A percentile compares a stretch with the other conserved stretches of the same genome.
Conservation (phyloP, 1,284 basidiomycete species). For the Tilletia setariae region DNA sequence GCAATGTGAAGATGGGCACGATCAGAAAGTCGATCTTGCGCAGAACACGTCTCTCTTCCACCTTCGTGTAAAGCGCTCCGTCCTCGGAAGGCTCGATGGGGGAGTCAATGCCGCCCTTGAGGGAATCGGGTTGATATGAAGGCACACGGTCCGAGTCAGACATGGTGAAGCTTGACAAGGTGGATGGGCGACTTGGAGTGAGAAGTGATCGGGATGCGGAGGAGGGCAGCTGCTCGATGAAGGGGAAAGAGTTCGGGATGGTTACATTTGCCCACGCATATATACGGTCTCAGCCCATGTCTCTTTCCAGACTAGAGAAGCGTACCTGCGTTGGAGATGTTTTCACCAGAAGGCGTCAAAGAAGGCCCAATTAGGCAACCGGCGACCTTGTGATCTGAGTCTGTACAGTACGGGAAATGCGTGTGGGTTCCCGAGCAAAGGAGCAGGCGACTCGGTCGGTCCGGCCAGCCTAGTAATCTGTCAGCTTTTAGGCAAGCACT, state of each 20-base stretch:
- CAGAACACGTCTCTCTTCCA: slow-evolving; percentile 34
- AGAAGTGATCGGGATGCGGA: neutral
- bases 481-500: too few species aligned
- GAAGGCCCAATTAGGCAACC: too few species aligned
- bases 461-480: too few species aligned
- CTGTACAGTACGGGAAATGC: too few species aligned
- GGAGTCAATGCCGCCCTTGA: neutral
- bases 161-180: neutral
- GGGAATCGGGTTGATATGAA: neutral
- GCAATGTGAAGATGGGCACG: slow-evolving; percentile 36
- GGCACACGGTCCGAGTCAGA: neutral
- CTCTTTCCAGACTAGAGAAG: too few species aligned
- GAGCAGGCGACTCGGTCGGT: too few species aligned
- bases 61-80: slow-evolving; percentile 26
- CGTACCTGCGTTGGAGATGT: too few species aligned
- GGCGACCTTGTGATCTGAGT: too few species aligned
- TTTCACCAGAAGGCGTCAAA: too few species aligned
- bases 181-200: neutral
- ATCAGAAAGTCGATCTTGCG: slow-evolving; percentile 40
- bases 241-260: neutral
- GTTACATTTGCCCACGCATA: too few species aligned
- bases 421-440: too few species aligned
- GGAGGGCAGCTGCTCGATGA: neutral
- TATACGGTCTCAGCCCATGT: too few species aligned
- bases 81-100: neutral